Evolutionary conservation across 2,329 filamentous ascomycete genomes (phyloP), one percentile per base, ranked within the genome.

Genomic region (Zymoseptoria crescenta): DNA sequence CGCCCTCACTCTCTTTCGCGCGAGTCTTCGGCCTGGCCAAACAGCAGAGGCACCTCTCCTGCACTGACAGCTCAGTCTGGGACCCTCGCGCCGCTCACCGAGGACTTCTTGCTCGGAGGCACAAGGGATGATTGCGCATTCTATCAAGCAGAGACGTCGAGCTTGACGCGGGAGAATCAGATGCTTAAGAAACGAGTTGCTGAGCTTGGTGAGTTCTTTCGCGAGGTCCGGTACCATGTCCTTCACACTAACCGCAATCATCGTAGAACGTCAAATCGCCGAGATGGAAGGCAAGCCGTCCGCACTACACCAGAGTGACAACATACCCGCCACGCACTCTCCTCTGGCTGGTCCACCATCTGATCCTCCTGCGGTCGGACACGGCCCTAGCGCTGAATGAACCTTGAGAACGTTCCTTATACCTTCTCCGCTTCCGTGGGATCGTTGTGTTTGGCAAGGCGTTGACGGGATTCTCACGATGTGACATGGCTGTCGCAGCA

Each of bases 91-190:
- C 67, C 67, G 1, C 49, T 67, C 53, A 67, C 65, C 4, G 81
- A 80, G 35, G 86, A 90, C 55, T 84, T 81, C 76, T 74, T 81
- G 53, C 78, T 87, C 1, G 82, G 81, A n/a, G 82, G 82, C 20
- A 68, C 73, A 1, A 56, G 88, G 19, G 88, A 91, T 67, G 88
- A 92, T 71, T 86, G 82, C 63, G 86, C 87, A 0, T 91, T 91
- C 71, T 92, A 92, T 68, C 88, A 91, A 72, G 88, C 88, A 4
- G 89, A 93, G 74, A 90, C 88, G 1, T 87, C 90, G 74, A 91
- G 84, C 75, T 74, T 93, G 67, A 82, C 85, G 21, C 80, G 89
- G 27, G 89, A 92, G 76, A 93, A 92, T 66, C 88, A 92, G 74
- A 91, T 93, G 88, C 76, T 93, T 55, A 85, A 87, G 62, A 81